A percentile compares a stretch with the other conserved stretches of the same genome.
phyloP scores from a whole-genome alignment of 2,329 filamentous ascomycete species.

The Bertia moriformis region DNA sequence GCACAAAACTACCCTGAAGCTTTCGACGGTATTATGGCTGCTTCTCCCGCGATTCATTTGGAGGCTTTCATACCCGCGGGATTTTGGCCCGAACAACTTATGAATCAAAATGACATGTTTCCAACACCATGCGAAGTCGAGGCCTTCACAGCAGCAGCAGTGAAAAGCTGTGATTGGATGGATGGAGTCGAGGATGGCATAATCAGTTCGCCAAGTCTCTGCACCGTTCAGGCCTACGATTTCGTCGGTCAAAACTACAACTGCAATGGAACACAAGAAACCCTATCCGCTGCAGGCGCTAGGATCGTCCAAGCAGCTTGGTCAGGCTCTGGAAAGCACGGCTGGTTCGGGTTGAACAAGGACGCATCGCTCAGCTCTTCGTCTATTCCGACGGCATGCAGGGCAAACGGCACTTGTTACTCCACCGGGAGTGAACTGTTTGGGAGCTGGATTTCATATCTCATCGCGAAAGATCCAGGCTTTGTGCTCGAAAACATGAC shows the following conservation, averaged over 20 bases:
- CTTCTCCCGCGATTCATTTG: slow-evolving; percentile 20
- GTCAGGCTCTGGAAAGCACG: not conserved
- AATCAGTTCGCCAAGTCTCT: not conserved
- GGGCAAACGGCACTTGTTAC: not conserved
- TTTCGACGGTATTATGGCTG: slow-evolving; percentile 23
- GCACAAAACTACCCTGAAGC: slow-evolving; percentile 19
- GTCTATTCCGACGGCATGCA: not conserved
- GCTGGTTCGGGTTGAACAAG: not conserved
- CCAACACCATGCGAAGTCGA: not conserved
- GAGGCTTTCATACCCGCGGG: not conserved
- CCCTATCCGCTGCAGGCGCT: not conserved
- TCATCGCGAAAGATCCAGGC: not conserved
- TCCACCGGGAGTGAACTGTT: not conserved
- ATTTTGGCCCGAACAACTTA: not conserved
- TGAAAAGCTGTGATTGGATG: not conserved
- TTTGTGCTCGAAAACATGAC: not conserved
- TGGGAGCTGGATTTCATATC: not conserved
- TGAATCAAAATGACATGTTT: not conserved
- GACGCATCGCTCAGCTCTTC: not conserved
- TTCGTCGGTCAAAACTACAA: not conserved
- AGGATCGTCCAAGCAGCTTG: not conserved
- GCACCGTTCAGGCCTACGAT: not conserved
- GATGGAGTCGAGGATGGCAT: not conserved
- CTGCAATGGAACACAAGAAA: not conserved
- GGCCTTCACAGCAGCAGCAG: not conserved